Base-by-base conservation (phyloP, 176 grass and related monocot species). In the Areca catechu region DNA sequence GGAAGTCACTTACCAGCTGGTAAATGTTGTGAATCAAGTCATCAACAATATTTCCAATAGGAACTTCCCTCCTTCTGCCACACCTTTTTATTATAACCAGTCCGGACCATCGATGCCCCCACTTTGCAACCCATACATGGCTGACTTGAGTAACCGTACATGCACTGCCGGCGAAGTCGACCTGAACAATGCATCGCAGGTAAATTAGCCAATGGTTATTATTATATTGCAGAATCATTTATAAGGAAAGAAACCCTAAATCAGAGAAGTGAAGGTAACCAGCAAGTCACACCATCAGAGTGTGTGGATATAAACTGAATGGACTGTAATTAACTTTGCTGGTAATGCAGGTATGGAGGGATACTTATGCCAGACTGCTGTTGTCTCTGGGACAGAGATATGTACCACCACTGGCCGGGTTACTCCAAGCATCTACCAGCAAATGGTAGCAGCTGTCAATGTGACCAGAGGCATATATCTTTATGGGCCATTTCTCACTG, bases 1-100 rank as follows among this genome's bases (percentile, higher is more conserved):
- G 71, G 87, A 92, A 62, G 87, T 92, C 27, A 98, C 93, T n/a
- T 83, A 50, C 64, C 81, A 92, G 72, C 72, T 98, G 65, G 93
- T 98, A 20, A 75, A 65, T 22, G 73, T 92, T 1, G 87, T 98
- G 3, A 98, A 98, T 75, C 72, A 85, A 63, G 93, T 98, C 62
- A 79, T 98, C 60, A 60, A 58, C 69, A 98, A 98, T 67, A 80
- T 98, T 69, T 85, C 86, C 16, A 98, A 98, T 65, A 18, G 54
- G 5, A 64, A 98, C 66, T 80, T 85, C 76, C 84, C 87, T 18
- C 76, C 84, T 6, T 0, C 15, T 79, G 19, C 21, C 57, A 52
- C 0, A 43, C 77, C 78, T 43, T 63, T 98, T n/a, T 92, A 91
- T 56, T 92, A 77, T 66, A 98, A 98, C 61, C 93, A 98, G 62